Percentiles rank a stretch among this genome's conserved stretches.
These are phyloP conservation scores for Beauveria varroae DNA, from an alignment of 2,329 filamentous ascomycete species.

Conservation along the genomic window DNA sequence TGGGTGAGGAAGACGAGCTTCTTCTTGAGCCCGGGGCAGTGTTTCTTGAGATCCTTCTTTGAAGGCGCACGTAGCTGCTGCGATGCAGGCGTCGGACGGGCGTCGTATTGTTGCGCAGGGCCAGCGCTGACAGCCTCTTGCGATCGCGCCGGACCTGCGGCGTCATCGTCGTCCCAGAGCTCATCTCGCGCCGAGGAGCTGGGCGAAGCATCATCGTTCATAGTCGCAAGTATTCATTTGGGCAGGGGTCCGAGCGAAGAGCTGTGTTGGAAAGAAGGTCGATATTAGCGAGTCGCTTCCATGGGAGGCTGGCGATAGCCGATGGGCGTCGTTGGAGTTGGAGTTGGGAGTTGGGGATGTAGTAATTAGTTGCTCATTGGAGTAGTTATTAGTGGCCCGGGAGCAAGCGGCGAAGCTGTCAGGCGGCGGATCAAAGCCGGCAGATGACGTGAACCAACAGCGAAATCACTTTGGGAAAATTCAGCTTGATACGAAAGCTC, in stretches of 20 bases:
- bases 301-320: neutral
- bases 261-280: neutral
- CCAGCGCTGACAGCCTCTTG: neutral
- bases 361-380: neutral
- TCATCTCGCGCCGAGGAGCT: slow-evolving; percentile 28
- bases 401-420: too few relatives aligned
- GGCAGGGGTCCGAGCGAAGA: slow-evolving; percentile 10
- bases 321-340: neutral
- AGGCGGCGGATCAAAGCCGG: neutral
- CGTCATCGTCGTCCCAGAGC: neutral
- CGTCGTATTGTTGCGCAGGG: neutral
- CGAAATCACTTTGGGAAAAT: neutral
- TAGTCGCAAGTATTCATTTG: slow-evolving; percentile 34
- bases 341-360: neutral
- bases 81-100: neutral
- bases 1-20: slow-evolving; percentile 55
- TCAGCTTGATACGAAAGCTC: too few relatives aligned
- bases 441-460: neutral
- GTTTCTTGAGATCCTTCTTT: slow-evolving; percentile 29
- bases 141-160: neutral
- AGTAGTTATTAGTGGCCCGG: too few relatives aligned
- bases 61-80: slow-evolving; percentile 24
- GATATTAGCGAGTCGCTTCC: neutral
- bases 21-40: slow-evolving; percentile 39
- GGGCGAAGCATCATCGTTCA: slow-evolving; percentile 44